phyloP scores from a whole-genome alignment of 1,284 basidiomycete genomes.

The Ganoderma sinense region DNA sequence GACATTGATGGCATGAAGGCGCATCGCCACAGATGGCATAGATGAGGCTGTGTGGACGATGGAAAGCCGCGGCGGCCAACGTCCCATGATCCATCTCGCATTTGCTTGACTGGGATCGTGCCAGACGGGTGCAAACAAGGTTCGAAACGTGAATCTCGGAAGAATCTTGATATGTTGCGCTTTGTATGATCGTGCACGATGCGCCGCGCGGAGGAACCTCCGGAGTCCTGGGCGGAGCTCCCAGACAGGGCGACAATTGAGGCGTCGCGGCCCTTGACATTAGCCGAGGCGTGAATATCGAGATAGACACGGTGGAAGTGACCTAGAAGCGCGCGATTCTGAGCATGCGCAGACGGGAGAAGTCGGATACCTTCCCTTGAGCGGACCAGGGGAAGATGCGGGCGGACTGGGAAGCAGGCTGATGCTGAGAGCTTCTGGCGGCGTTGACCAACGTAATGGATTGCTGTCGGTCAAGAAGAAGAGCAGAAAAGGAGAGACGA shows the following conservation, averaged over 20 bases:
- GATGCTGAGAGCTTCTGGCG: background rate
- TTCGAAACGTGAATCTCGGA: conserved; percentile 10
- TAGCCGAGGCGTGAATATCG: background rate
- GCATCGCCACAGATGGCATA: conserved; percentile 3
- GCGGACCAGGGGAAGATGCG: background rate
- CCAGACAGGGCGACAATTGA: background rate
- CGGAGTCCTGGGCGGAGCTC: conserved; percentile 3
- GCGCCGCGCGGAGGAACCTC: background rate
- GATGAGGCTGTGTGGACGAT: background rate
- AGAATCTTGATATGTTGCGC: conserved; percentile 1
- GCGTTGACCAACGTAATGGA: background rate
- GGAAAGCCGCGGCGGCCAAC: background rate
- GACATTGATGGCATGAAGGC: background rate
- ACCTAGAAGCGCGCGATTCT: background rate
- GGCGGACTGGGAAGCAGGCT: background rate
- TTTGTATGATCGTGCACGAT: background rate
- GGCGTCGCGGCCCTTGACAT: background rate
- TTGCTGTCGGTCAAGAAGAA: background rate
- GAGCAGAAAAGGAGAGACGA: background rate
- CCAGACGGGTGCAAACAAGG: conserved; percentile 5
- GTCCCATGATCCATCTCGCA: background rate
- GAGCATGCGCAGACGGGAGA: background rate
- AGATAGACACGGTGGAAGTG: background rate
- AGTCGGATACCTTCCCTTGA: background rate
- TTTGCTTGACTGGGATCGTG: conserved; percentile 1